A percentile compares a stretch with the other conserved stretches of the same genome.
Evolutionary conservation across 208 protist genomes (phyloP).

Genomic region (Crithidia expoeki): DNA sequence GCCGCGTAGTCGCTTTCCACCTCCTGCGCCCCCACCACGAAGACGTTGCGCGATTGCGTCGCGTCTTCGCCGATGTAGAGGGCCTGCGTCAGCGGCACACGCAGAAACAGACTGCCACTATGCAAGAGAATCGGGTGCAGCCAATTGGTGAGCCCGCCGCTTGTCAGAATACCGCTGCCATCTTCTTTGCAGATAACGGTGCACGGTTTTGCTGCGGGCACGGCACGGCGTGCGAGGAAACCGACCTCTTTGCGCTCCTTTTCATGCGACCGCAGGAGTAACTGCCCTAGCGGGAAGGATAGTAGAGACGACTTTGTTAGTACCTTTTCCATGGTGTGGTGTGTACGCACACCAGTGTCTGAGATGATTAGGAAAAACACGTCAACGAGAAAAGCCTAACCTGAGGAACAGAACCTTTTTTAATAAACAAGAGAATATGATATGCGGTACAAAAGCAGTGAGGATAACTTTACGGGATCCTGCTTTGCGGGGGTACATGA

Average conservation of each 20-base stretch:
- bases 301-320: slow-evolving; percentile 11
- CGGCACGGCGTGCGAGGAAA: slow-evolving; percentile 36
- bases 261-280: slow-evolving; percentile 16
- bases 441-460: too few relatives aligned
- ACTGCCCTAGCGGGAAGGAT: slow-evolving; percentile 17
- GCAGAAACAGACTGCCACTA: slow-evolving; percentile 8
- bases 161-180: slow-evolving; percentile 27
- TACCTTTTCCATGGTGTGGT: neutral
- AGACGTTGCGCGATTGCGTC: slow-evolving; percentile 32
- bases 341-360: too few relatives aligned
- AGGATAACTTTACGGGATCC: too few relatives aligned
- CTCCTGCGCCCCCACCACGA: slow-evolving; percentile 25
- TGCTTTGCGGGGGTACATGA: too few relatives aligned
- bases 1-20: slow-evolving; percentile 13
- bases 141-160: slow-evolving; percentile 19
- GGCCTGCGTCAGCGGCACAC: slow-evolving; percentile 10
- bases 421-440: too few relatives aligned
- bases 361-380: too few relatives aligned
- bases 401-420: too few relatives aligned
- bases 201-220: slow-evolving; percentile 20
- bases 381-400: too few relatives aligned
- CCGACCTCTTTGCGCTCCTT: slow-evolving; percentile 23
- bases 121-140: slow-evolving; percentile 30
- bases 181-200: slow-evolving; percentile 38
- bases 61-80: slow-evolving; percentile 42